phyloP scores from a whole-genome alignment of 2,329 filamentous ascomycete genomes.

The Apiospora marii region DNA sequence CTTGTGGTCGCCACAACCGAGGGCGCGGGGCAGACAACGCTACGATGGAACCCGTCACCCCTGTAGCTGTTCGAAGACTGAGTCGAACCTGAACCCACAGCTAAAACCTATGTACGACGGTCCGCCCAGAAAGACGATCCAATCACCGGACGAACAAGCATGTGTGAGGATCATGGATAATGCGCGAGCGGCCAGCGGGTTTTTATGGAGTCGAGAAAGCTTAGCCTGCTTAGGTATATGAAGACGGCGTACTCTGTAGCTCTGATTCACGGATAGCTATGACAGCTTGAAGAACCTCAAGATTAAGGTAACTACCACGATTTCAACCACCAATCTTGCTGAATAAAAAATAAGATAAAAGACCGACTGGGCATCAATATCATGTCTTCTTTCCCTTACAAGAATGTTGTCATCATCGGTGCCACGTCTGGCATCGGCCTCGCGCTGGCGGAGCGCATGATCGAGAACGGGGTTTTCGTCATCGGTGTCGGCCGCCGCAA shows the following conservation, averaged over 20 bases:
- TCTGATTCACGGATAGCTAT: neutral
- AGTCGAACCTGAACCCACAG: neutral
- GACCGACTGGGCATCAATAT: neutral
- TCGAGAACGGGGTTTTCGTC: constrained; percentile 58
- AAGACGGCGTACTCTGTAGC: neutral
- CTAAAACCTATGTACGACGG: neutral
- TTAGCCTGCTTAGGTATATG: neutral
- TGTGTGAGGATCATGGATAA: constrained; percentile 1
- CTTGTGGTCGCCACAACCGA: no score
- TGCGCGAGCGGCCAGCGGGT: neutral
- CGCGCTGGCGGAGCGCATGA: constrained; percentile 42
- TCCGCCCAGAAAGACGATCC: neutral
- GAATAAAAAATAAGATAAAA: neutral
- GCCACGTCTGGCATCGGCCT: constrained; percentile 40
- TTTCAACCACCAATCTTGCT: neutral
- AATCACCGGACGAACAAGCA: neutral
- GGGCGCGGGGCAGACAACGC: neutral
- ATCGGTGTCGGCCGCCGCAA: constrained; percentile 63
- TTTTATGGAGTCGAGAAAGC: neutral
- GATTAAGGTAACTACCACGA: neutral
- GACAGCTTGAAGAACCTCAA: neutral
- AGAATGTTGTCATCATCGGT: constrained; percentile 41
- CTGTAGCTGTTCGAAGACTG: neutral
- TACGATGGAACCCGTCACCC: neutral
- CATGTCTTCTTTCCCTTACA: constrained; percentile 36